Base-by-base conservation (phyloP, 805 yeast genomes). In the Ogataea degrootiae region DNA sequence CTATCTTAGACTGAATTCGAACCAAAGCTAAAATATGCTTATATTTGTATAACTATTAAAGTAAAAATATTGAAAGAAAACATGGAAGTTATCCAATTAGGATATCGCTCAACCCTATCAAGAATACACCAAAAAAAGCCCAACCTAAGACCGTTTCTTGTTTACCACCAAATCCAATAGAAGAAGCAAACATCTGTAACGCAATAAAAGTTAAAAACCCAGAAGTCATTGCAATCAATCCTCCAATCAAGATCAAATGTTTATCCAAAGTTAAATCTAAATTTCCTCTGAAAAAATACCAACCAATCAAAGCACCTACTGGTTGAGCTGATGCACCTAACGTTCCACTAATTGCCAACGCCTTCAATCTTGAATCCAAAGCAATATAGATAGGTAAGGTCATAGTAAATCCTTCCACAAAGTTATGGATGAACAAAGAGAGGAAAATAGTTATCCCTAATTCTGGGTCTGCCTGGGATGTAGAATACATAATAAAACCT, bases 371-470 rank as follows among this genome's bases (percentile, higher is more conserved):
- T 1, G 80, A 74, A 39, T 78, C 71, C 52, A 92, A 72, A 8
- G 95, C 88, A 44, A 91, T 77, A 61, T 85, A 94, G 33, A 92
- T 71, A 0, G 98, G 98, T 41, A 91, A 72, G 14, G 96, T 88
- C 87, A 92, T 91, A 15, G 94, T 81, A 62, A 94, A 90, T 0
- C 98, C 99, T 64, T 92, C 99, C 21, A 91, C 84, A 55, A 89
- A 83, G 65, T 94, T 94, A 68, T 92, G 99, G 29, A 94, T 79
- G 12, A 90, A 80, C 60, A 92, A 73, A 42, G 97, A 89, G 19
- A 91, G 63, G 59, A 94, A 91, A 12, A 92, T 88, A 15, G 88
- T 76, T 19, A 89, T 57, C 0, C 98, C 97, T 26, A 90, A 67
- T 49, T 74, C 68, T 1, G 85, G 80, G 59, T 85, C 87, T 0